Evolutionary conservation across 805 yeast species (phyloP), one percentile per base, ranked within the genome.

Genomic region (Saccharomycopsis sp.): DNA sequence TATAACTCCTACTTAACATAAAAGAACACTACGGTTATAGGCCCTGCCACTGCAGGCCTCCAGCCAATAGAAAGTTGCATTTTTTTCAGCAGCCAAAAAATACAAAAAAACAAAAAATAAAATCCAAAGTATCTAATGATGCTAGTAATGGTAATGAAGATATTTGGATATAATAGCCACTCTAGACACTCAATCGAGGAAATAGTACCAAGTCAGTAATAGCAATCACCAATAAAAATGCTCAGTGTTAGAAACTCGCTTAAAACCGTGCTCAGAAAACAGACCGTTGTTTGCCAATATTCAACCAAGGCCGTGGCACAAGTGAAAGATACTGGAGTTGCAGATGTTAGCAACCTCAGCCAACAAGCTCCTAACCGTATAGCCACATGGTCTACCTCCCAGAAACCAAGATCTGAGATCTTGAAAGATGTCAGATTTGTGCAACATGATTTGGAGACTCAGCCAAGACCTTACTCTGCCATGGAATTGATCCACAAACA

Each of bases 401-500:
- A 89, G 73, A 78, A 74, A 56, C 74, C 84, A 47, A 79, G 89
- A 68, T 68, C 75, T 47, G 83, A 82, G 38, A 81, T 84, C 20
- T 73, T 81, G 67, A 70, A 78, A 56, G 79, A 84, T 60, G 83
- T 87, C 2, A 78, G 92, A 65, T 89, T 89, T 66, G 81, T 85
- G 54, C 96, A 87, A 66, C 81, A 75, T 63, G 90, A 89, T 67
- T 74, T 89, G 58, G 72, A 73, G 3, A 68, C 73, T 52, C 94
- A 89, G 73, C 96, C 96, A 57, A 80, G 78, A 66, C 90, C 96
- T 3, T 82, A 83, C 62, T 88, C 96, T 49, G 96, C 96, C 58
- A 89, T 89, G 67, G 94, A 89, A 52, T 78, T 89, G 71, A 87
- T 89, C 65, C 85, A 86, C 35, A 74, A 85, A 68, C 83, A 84